Evolutionary conservation across 2,329 filamentous ascomycete species (phyloP).

Genomic region (Xylariales sp.): DNA sequence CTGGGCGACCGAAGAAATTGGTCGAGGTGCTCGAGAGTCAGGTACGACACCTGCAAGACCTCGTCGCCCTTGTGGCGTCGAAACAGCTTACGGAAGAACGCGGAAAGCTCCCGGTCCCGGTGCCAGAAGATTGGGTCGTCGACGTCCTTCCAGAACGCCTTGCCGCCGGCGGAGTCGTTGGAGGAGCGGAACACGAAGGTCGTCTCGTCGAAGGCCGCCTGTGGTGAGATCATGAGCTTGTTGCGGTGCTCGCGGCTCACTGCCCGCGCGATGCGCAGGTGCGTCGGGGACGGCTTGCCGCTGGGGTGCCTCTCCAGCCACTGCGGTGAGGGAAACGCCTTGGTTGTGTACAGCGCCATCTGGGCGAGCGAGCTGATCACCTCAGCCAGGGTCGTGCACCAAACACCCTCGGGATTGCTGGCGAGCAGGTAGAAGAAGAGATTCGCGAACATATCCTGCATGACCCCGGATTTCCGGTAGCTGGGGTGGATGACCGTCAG

Average conservation of each 20-base stretch:
- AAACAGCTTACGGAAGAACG: slow-evolving; percentile 8
- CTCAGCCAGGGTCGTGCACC: slow-evolving; percentile 9
- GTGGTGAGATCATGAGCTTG: slow-evolving; percentile 2
- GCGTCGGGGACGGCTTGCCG: neutral
- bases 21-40: slow-evolving; percentile 7
- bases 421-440: slow-evolving; percentile 8
- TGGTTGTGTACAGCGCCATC: slow-evolving; percentile 6
- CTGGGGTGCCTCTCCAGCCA: neutral
- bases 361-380: slow-evolving; percentile 12
- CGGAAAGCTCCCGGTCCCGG: slow-evolving; percentile 6
- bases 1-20: too few relatives aligned
- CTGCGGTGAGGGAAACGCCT: slow-evolving; percentile 8
- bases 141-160: slow-evolving; percentile 11
- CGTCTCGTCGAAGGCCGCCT: slow-evolving; percentile 9
- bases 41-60: slow-evolving; percentile 10
- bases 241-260: slow-evolving; percentile 3
- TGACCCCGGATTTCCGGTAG: slow-evolving; percentile 7
- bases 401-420: slow-evolving; percentile 6
- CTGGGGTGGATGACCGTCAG: slow-evolving; percentile 7
- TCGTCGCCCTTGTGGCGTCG: slow-evolving; percentile 9
- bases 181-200: slow-evolving; percentile 9
- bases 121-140: slow-evolving; percentile 11
- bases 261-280: slow-evolving; percentile 5
- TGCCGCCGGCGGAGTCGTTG: slow-evolving; percentile 5
- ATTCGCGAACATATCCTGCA: slow-evolving; percentile 7